These are phyloP conservation scores for Apiotrichum gamsii DNA, from an alignment of 1,284 basidiomycete species.

Conservation along the genomic window DNA sequence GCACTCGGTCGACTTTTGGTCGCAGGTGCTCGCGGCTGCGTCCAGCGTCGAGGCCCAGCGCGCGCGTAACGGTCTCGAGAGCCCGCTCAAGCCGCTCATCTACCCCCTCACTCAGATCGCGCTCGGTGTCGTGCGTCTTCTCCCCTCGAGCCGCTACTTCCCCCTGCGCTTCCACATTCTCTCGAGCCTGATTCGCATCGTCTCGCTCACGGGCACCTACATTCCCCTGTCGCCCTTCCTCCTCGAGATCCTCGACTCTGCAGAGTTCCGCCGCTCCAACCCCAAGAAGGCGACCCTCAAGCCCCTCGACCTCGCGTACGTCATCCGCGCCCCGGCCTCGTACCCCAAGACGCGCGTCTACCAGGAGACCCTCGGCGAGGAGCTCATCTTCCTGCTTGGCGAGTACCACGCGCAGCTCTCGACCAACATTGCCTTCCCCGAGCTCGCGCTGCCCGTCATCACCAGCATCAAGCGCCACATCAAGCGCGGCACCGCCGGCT, in stretches of 20 bases:
- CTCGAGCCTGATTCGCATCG: conserved; percentile 65
- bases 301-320: conserved; percentile 80
- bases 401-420: conserved; percentile 65
- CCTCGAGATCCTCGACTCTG: conserved; percentile 76
- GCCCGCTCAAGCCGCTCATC: conserved; percentile 77
- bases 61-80: conserved; percentile 57
- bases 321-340: conserved; percentile 79
- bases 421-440: conserved; percentile 83
- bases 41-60: conserved; percentile 59
- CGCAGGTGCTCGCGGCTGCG: conserved; percentile 73
- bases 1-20: conserved; percentile 96
- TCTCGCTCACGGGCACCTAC: conserved; percentile 74
- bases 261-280: conserved; percentile 63
- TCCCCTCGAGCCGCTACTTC: conserved; percentile 72
- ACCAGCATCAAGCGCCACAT: conserved; percentile 62
- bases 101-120: conserved; percentile 95
- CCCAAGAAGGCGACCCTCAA: conserved; percentile 82
- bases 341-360: conserved; percentile 87
- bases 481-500: conserved; percentile 54
- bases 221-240: conserved; percentile 81
- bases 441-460: conserved; percentile 79
- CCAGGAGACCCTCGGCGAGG: conserved; percentile 75
- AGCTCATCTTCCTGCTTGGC: conserved; percentile 68
- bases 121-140: conserved; percentile 83
- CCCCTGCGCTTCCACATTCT: conserved; percentile 71